A percentile compares a stretch with the other conserved stretches of the same genome.
phyloP scores from a whole-genome alignment of 1,139 yeast species.

The Candida freyschussii region DNA sequence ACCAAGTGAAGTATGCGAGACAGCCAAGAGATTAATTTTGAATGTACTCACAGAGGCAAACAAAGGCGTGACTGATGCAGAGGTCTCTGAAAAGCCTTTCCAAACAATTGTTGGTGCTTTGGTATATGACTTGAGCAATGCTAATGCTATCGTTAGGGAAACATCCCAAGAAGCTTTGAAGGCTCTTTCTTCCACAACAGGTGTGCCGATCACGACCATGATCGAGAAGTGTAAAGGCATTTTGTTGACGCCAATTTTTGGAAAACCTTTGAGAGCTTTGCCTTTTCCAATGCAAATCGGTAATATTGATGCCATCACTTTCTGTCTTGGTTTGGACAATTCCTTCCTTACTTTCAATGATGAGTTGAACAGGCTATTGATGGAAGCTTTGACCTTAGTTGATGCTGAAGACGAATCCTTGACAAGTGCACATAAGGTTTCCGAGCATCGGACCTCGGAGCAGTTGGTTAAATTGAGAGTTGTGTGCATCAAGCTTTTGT shows the following conservation, averaged over 20 bases:
- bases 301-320: slow-evolving; percentile 92
- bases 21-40: slow-evolving; percentile 65
- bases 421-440: slow-evolving; percentile 78
- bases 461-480: slow-evolving; percentile 83
- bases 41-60: slow-evolving; percentile 64
- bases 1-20: slow-evolving; percentile 69
- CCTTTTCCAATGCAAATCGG: slow-evolving; percentile 99
- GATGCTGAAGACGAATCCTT: slow-evolving; percentile 97
- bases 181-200: slow-evolving; percentile 64
- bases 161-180: slow-evolving; percentile 73
- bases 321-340: slow-evolving; percentile 75
- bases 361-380: slow-evolving; percentile 74
- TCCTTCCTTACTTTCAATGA: slow-evolving; percentile 84
- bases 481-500: slow-evolving; percentile 78
- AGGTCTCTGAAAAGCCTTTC: slow-evolving; percentile 65
- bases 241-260: slow-evolving; percentile 87
- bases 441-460: slow-evolving; percentile 83
- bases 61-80: slow-evolving; percentile 51
- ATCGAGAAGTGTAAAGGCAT: slow-evolving; percentile 81
- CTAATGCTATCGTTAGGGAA: slow-evolving; percentile 75
- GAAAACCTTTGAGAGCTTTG: slow-evolving; percentile 91
- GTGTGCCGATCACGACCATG: slow-evolving; percentile 64
- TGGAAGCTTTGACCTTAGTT: slow-evolving; percentile 89
- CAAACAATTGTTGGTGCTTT: slow-evolving; percentile 81
- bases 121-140: slow-evolving; percentile 88